Base-by-base conservation (phyloP, 2,329 filamentous ascomycete genomes). In the Blastomyces silverae region DNA sequence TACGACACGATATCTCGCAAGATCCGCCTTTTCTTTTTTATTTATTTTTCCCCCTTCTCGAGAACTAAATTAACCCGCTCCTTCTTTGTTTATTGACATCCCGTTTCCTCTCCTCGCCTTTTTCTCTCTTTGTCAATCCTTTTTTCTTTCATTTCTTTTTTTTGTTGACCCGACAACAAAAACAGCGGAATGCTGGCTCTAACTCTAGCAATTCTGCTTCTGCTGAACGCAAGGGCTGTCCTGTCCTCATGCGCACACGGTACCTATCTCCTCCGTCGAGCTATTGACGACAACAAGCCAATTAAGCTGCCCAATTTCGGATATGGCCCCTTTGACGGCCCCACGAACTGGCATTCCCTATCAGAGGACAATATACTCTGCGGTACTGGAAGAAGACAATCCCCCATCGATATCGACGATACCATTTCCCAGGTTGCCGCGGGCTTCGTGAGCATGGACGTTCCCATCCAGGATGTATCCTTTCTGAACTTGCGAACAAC, bases 261-360 rank as follows among this genome's bases (percentile, higher is more conserved):
- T 62, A 79, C 81, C 20, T 74, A 71, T 37, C 70, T 76, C 37
- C 68, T 69, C 58, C 70, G 68, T 48, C 72, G 72, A 67, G 64
- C 60, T 73, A 63, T 60, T 73, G 74, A 69, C 67, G 73, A 71
- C 5, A 74, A 73, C 5, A 34, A 34, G 31, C 67, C 70, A 28
- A 71, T 79, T 42, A 68, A 71, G 60, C 71, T 74, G 61, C 67
- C 73, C n/a, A 71, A 68, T 8, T 81, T 80, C 65, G 77, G 76
- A 55, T 82, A 81, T 71, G 75, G 75, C 42, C 76, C 75, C 60
- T 63, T 72, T 4, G 70, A 74, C 50, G 83, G 83, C 6, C 83
- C 84, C 0, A 73, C 83, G 64, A 82, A 81, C 73, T 86, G 83
- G 84, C 77, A 80, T 48, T 74, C 74, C 4, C 74, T 85, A 34